These are phyloP conservation scores for Pseudomicrostroma phylloplanum DNA, from an alignment of 1,284 basidiomycete genomes.

Conservation along the genomic window DNA sequence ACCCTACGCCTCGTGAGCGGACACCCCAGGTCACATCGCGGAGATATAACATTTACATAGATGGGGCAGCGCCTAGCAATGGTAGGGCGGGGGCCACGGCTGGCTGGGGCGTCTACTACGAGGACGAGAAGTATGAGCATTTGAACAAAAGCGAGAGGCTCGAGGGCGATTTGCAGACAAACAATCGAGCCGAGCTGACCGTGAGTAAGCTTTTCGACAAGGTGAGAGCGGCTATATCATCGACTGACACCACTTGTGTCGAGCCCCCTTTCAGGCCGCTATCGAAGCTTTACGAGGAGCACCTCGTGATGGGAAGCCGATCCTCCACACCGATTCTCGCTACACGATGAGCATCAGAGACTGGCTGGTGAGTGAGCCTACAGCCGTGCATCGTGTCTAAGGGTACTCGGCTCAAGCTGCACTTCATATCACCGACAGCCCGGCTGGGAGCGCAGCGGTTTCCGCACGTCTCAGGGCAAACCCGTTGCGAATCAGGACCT, in stretches of 20 bases:
- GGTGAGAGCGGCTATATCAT: no score
- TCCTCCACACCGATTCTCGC: slow-evolving; percentile 67
- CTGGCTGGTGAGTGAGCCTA: slow-evolving; percentile 56
- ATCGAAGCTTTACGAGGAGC: no score
- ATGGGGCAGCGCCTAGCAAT: slow-evolving; percentile 73
- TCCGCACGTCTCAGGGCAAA: slow-evolving; percentile 55
- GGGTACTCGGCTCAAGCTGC: no score
- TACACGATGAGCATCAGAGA: slow-evolving; percentile 62
- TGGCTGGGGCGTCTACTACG: slow-evolving; percentile 42
- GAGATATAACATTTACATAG: slow-evolving; percentile 68
- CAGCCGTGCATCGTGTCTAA: no score
- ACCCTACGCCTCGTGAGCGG: no score
- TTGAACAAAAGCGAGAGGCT: slow-evolving; percentile 73
- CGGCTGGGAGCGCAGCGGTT: slow-evolving; percentile 60
- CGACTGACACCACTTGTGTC: no score
- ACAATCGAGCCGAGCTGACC: slow-evolving; percentile 78
- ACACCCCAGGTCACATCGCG: no score
- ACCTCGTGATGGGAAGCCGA: no score
- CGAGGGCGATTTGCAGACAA: slow-evolving; percentile 74
- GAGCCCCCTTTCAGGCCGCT: no score
- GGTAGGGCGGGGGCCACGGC: slow-evolving; percentile 53
- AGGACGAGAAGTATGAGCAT: slow-evolving; percentile 15
- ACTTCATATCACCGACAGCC: no score
- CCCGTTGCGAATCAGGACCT: slow-evolving; percentile 64
- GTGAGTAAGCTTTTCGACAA: slow-evolving; percentile 64